Evolutionary conservation across 148 eudicot genomes (phyloP), one percentile per base, ranked within the genome.

Genomic region (Rhododendron griersonianum): DNA sequence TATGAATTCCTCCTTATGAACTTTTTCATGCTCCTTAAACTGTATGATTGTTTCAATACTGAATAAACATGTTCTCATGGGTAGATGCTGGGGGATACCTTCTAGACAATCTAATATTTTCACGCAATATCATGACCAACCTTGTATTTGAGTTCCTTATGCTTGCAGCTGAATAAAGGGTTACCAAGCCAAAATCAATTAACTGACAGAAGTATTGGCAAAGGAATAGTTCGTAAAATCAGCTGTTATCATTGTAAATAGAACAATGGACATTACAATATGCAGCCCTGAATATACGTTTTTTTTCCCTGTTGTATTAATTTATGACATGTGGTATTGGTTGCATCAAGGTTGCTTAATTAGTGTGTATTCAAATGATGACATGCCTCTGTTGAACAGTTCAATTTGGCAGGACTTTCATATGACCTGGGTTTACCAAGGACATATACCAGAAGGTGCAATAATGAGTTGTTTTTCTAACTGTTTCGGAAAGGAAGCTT

Each of bases 401-500:
- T 61, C 7, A 1, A 44, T 83, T 57, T 83, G 77, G 63, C 88
- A 75, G 84, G 84, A 39, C 23, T 61, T 87, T 77, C 67, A 78
- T 82, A 53, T 76, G 79, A 87, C 15, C 67, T 21, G 25, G 55
- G 86, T 21, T 71, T 63, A 75, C 45, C 37, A 23, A 8, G 5
- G 57, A 57, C n/a, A 37, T 33, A 23, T 35, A 51, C 44, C 18
- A 28, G 86, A 35, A 65, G 41, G 84, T 83, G 55, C 30, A 30
- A 30, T 28, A 80, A 92, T 91, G 93, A 71, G 75, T 85, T 91
- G 89, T 78, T 92, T 90, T 75, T 28, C 85, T 81, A 48, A 81
- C 83, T 89, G 90, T 73, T 85, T 86, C 67, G 45, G 88, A 61
- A 59, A 88, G 63, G 82, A 6, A 28, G 59, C 81, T 19, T 61